Evolutionary conservation across 1,284 basidiomycete genomes (phyloP), one percentile per base, ranked within the genome.

Genomic region (Rhizoctonia solani): DNA sequence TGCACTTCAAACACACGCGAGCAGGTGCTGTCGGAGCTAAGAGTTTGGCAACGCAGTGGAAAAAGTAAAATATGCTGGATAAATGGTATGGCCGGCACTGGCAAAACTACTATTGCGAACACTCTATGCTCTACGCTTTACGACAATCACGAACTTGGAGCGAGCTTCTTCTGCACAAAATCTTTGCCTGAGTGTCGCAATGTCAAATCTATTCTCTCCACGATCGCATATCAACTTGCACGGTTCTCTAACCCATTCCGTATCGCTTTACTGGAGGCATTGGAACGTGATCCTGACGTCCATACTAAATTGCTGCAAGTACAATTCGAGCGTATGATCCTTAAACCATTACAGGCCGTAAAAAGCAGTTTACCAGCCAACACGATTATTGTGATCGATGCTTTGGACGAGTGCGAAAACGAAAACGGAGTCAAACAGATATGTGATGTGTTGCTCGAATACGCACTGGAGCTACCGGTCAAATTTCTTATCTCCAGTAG

Each of bases 121-220:
- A 41, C 14, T 25, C 54, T 55, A 14, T 55, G 54, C 37, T 2
- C 34, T 8, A 23, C 9, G 1, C 37, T 55, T 2, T 4, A 55
- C 1, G 2, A 5, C 3, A 11, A 2, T 9, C n/a, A 23, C 3
- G 8, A 16, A 21, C 54, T 55, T 13, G 54, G 19, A 1, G 54
- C 34, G 11, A 55, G 54, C 14, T 55, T 55, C 19, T 55, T 55
- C 69, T 77, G 74, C 44, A 73, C 75, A 3, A 70, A 75, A 0
- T 69, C 37, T 34, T 30, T 42, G 14, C 63, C 49, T 4, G 39
- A 54, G 14, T 41, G 61, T 13, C 39, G 50, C 19, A 49, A 69
- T 23, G 49, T 61, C 34, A n/a, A 50, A 56, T 23, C 19, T 8
- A 61, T 70, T 14, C 21, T 67, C 16, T 66, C 69, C 14, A 59